These are phyloP conservation scores for Fusarium secorum DNA, from an alignment of 2,329 filamentous ascomycete species.

Conservation along the genomic window DNA sequence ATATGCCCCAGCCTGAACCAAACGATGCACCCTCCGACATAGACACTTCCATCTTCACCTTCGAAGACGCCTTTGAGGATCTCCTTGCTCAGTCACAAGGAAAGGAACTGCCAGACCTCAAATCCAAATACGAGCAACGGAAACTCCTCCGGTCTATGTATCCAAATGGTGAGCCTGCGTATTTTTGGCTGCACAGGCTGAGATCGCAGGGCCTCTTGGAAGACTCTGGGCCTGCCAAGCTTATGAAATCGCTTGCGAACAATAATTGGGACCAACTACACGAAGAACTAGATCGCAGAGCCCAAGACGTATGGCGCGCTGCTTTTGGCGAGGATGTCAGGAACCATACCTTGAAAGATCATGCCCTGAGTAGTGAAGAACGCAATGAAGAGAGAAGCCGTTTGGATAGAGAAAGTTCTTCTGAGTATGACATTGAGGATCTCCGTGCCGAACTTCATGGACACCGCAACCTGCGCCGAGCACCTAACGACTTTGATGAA, in stretches of 20 bases:
- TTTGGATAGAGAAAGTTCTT: slow-evolving; percentile 2
- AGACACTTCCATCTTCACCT: slow-evolving; percentile 56
- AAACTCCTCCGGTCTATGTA: slow-evolving; percentile 51
- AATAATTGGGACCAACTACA: slow-evolving; percentile 45
- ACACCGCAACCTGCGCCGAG: slow-evolving; percentile 4
- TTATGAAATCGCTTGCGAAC: slow-evolving; percentile 20
- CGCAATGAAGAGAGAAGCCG: slow-evolving; percentile 10
- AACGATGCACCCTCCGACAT: slow-evolving; percentile 51
- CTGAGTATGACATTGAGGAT: background rate
- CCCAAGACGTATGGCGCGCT: slow-evolving; percentile 42
- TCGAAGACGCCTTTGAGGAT: slow-evolving; percentile 66
- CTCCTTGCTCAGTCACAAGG: slow-evolving; percentile 58
- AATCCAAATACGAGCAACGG: slow-evolving; percentile 46
- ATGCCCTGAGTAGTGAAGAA: background rate
- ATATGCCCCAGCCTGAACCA: slow-evolving; percentile 58
- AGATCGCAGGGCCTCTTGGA: slow-evolving; percentile 50
- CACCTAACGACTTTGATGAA: slow-evolving; percentile 51
- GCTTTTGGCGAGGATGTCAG: slow-evolving; percentile 21
- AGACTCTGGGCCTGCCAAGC: slow-evolving; percentile 38
- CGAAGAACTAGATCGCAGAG: slow-evolving; percentile 42
- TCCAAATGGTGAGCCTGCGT: slow-evolving; percentile 51
- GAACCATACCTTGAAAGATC: slow-evolving; percentile 11
- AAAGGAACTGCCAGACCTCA: slow-evolving; percentile 52
- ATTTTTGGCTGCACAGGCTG: slow-evolving; percentile 53
- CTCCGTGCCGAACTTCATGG: slow-evolving; percentile 16